phyloP scores from a whole-genome alignment of 1,284 basidiomycete species.

The Cryptococcus wingfieldii region DNA sequence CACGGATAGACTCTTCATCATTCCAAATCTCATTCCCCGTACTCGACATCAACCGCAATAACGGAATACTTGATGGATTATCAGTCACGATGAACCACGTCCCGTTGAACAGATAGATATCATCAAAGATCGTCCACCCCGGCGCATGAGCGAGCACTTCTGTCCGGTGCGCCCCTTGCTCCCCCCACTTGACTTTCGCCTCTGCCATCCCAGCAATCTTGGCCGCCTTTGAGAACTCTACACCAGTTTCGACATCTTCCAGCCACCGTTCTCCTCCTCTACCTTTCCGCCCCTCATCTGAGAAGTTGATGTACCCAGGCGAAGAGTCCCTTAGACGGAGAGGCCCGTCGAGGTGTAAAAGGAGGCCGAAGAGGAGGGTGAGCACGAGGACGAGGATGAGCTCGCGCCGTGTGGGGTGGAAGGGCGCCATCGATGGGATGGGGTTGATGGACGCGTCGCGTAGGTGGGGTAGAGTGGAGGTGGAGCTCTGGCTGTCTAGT shows the following conservation, averaged over 20 bases:
- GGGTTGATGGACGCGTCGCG: not conserved
- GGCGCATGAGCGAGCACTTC: conserved; percentile 46
- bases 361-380: conserved; percentile 37
- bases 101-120: conserved; percentile 55
- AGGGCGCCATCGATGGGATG: conserved; percentile 19
- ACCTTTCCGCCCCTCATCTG: conserved; percentile 13
- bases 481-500: too few relatives aligned
- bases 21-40: conserved; percentile 51
- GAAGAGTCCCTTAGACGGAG: conserved; percentile 30
- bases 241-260: conserved; percentile 24
- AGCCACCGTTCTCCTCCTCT: conserved; percentile 15
- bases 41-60: conserved; percentile 48
- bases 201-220: conserved; percentile 32
- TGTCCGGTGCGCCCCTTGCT: conserved; percentile 30
- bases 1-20: conserved; percentile 48
- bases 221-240: conserved; percentile 15
- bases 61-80: conserved; percentile 46
- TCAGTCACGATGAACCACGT: conserved; percentile 51
- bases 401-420: conserved; percentile 43
- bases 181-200: conserved; percentile 40
- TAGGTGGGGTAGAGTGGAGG: too few relatives aligned
- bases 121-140: conserved; percentile 72
- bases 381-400: conserved; percentile 40
- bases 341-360: conserved; percentile 46
- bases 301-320: conserved; percentile 11